A percentile compares a stretch with the other conserved stretches of the same genome.
phyloP scores from a whole-genome alignment of 345 rosid genomes.

The Boechera divaricarpa region DNA sequence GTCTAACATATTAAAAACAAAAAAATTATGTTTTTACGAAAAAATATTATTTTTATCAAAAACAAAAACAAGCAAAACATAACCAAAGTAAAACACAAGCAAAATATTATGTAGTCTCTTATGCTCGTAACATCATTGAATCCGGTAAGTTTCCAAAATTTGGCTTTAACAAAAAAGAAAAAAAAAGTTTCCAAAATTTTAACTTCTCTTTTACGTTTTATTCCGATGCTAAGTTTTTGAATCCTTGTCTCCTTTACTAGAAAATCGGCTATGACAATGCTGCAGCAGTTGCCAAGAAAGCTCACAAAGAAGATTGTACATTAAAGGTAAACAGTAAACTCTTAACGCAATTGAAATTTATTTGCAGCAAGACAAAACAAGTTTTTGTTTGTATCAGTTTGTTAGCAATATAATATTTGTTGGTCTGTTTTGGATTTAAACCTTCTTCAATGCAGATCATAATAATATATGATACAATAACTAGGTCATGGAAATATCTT shows the following conservation, averaged over 20 bases:
- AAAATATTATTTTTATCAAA: too few species aligned
- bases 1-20: too few species aligned
- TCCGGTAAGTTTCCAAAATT: slow-evolving; percentile 53
- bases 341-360: not conserved
- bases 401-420: not conserved
- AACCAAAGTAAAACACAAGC: too few species aligned
- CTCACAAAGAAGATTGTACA: slow-evolving; percentile 90
- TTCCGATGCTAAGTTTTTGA: not conserved
- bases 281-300: slow-evolving; percentile 95
- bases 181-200: slow-evolving; percentile 41
- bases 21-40: too few species aligned
- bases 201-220: not conserved
- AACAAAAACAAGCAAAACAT: too few species aligned
- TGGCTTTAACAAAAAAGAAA: too few species aligned
- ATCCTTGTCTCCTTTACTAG: slow-evolving; percentile 50
- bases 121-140: slow-evolving; percentile 97
- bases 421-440: not conserved
- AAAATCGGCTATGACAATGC: slow-evolving; percentile 96
- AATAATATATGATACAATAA: not conserved
- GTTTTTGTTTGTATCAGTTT: not conserved
- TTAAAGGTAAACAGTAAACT: slow-evolving; percentile 64
- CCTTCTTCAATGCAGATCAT: not conserved
- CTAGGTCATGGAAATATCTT: not conserved
- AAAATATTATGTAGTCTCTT: slow-evolving; percentile 56
- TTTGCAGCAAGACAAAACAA: slow-evolving; percentile 2